These are phyloP conservation scores for Clavispora carvajalis DNA, from an alignment of 805 yeast species.

Conservation along the genomic window DNA sequence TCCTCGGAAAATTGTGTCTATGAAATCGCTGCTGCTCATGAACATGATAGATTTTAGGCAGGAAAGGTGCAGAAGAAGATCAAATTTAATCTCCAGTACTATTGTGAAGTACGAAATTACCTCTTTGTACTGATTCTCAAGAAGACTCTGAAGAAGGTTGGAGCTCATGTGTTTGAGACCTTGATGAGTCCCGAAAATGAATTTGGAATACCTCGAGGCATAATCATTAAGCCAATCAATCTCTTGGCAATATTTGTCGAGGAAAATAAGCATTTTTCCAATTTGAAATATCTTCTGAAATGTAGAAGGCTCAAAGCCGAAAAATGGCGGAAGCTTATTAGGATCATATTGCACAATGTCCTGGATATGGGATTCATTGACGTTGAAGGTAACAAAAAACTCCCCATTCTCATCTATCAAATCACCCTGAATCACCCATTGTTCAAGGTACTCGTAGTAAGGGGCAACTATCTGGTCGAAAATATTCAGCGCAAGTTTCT, in stretches of 20 bases:
- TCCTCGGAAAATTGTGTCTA: constrained; percentile 55
- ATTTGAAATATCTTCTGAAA: constrained; percentile 52
- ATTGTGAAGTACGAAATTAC: constrained; percentile 47
- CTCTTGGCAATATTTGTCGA: constrained; percentile 63
- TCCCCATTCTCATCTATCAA: constrained; percentile 50
- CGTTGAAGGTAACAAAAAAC: constrained; percentile 50
- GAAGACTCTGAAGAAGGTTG: constrained; percentile 29
- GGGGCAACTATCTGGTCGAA: constrained; percentile 48
- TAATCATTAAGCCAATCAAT: constrained; percentile 54
- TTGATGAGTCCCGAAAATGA: constrained; percentile 24
- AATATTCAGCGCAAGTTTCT: constrained; percentile 37
- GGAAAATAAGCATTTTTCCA: constrained; percentile 67
- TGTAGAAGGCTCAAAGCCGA: constrained; percentile 26
- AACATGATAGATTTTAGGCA: constrained; percentile 63
- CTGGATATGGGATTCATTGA: constrained; percentile 24
- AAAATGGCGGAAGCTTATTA: constrained; percentile 41
- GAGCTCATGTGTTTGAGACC: constrained; percentile 32
- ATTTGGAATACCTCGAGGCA: constrained; percentile 27
- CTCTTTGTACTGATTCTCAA: constrained; percentile 44
- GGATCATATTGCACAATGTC: constrained; percentile 28
- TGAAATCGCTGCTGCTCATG: constrained; percentile 77
- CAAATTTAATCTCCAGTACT: constrained; percentile 43
- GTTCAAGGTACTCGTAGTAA: constrained; percentile 51
- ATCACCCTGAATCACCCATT: constrained; percentile 71
- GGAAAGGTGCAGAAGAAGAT: constrained; percentile 48